These are phyloP conservation scores for Stereocaulon alpinum DNA, from an alignment of 495 filamentous ascomycete genomes.

Conservation along the genomic window DNA sequence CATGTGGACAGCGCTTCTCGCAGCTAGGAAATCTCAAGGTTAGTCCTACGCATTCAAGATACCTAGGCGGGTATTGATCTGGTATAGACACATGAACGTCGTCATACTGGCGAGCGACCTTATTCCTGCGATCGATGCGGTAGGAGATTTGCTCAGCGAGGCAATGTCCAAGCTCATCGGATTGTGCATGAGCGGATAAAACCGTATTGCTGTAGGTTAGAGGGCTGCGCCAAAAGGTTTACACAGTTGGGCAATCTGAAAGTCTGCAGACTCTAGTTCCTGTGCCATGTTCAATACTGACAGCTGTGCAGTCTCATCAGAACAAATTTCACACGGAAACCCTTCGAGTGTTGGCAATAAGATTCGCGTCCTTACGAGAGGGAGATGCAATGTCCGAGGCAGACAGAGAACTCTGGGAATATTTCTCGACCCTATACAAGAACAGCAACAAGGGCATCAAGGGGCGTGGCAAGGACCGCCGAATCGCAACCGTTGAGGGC, in stretches of 20 bases:
- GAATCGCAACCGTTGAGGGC: constrained; percentile 1
- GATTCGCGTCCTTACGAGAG: constrained; percentile 57
- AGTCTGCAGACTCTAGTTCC: constrained; percentile 32
- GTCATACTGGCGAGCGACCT: constrained; percentile 81
- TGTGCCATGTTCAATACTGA: not conserved
- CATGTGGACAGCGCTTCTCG: constrained; percentile 73
- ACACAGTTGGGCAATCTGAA: constrained; percentile 86
- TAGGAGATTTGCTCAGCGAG: constrained; percentile 72
- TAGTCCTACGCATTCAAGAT: constrained; percentile 20
- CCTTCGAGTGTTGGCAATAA: constrained; percentile 58
- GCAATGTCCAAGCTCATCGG: constrained; percentile 79
- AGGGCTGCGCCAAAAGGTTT: constrained; percentile 75
- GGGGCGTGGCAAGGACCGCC: constrained; percentile 75
- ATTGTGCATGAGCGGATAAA: constrained; percentile 69
- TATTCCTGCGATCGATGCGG: constrained; percentile 76
- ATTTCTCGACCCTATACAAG: constrained; percentile 82
- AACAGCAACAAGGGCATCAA: constrained; percentile 93
- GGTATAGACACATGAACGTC: constrained; percentile 65
- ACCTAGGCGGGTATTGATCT: constrained; percentile 5
- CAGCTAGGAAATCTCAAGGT: constrained; percentile 86
- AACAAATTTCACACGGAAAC: constrained; percentile 80
- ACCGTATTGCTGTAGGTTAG: constrained; percentile 70
- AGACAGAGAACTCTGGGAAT: constrained; percentile 75
- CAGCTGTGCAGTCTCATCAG: constrained; percentile 63
- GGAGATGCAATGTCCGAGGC: constrained; percentile 49